Base-by-base conservation (phyloP, 768 basidiomycete species). In the Rickenella mellea region DNA sequence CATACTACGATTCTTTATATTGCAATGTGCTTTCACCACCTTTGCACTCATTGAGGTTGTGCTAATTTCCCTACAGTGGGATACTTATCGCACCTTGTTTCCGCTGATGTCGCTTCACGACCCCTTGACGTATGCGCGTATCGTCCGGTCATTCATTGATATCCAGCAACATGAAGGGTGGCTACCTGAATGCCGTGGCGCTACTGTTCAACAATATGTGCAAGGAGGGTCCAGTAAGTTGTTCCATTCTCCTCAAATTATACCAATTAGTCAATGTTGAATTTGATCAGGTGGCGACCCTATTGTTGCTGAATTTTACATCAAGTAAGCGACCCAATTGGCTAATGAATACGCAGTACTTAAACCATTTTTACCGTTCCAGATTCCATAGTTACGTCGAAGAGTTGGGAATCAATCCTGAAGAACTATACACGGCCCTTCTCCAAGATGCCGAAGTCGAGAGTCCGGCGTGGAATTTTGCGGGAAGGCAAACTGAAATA, bases 1-100 rank as follows among this genome's bases (percentile, higher is more conserved):
- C 44, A 14, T 46, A 46, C 15, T 46, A 33, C 29, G 44, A 46
- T 42, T 43, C 42, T 3, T 33, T 46, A 27, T 46, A 46, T 33
- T 46, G 44, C 29, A 43, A 42, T 35, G 41, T 42, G 27, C 27
- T 26, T 6, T 15, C 31, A 9, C 20, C 3, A 24, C 9, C 9
- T 4, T 36, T 22, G 9, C 17, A 27, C 14, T 30, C 3, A 19
- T 9, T 12, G 12, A 7, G 2, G 7, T 4, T 15, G 11, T 6
- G 1, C 10, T 35, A 30, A 42, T 19, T 15, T n/a, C 5, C 12
- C 2, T 36, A 7, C 11, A 42, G 41, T 42, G 41, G 41, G 41
- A 42, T 17, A 42, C 41, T 3, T 42, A 42, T 9, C 26, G 41
- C 15, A 42, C 41, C 3, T 22, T 42, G 8, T 42, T 28, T 30